phyloP scores from a whole-genome alignment of 176 grass and related monocot species.

The Elaeis guineensis region DNA sequence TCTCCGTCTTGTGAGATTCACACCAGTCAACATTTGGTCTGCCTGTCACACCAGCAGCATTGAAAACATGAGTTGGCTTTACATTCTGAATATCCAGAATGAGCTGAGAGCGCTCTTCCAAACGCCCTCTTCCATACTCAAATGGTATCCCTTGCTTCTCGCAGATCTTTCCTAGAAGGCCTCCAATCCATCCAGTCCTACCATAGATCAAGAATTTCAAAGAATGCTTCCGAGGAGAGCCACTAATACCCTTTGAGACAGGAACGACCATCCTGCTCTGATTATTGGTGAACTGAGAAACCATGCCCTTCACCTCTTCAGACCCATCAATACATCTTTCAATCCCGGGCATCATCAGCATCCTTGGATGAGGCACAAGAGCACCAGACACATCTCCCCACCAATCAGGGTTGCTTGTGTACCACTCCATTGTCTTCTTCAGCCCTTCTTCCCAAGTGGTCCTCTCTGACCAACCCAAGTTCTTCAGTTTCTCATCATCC shows the following conservation, averaged over 20 bases:
- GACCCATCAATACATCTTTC: conserved; percentile 3
- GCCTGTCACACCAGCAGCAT: conserved; percentile 21
- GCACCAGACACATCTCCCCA: conserved; percentile 20
- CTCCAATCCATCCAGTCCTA: conserved; percentile 19
- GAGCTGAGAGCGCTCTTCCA: conserved; percentile 19
- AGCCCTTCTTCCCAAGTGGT: conserved; percentile 15
- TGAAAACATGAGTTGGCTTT: conserved; percentile 23
- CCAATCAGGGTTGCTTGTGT: conserved; percentile 16
- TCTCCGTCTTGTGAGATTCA: conserved; percentile 14
- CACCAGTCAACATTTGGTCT: conserved; percentile 23
- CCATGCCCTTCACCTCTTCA: conserved; percentile 2
- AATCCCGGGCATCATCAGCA: conserved; percentile 17
- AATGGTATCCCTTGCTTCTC: conserved; percentile 18
- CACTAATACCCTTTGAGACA: background rate
- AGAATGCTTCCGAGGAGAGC: background rate
- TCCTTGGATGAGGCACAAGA: conserved; percentile 16
- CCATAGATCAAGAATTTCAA: conserved; percentile 23
- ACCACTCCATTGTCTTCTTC: conserved; percentile 24
- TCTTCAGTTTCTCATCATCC: conserved; percentile 17
- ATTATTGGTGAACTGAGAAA: background rate
- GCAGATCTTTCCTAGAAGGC: conserved; percentile 15
- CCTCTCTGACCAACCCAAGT: conserved; percentile 16
- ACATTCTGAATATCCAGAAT: conserved; percentile 11
- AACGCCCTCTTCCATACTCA: conserved; percentile 16
- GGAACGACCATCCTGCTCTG: conserved; percentile 16